Base-by-base conservation (phyloP, 225 moss, liverwort and hornwort species). In the Pseudoscleropodium purum region DNA sequence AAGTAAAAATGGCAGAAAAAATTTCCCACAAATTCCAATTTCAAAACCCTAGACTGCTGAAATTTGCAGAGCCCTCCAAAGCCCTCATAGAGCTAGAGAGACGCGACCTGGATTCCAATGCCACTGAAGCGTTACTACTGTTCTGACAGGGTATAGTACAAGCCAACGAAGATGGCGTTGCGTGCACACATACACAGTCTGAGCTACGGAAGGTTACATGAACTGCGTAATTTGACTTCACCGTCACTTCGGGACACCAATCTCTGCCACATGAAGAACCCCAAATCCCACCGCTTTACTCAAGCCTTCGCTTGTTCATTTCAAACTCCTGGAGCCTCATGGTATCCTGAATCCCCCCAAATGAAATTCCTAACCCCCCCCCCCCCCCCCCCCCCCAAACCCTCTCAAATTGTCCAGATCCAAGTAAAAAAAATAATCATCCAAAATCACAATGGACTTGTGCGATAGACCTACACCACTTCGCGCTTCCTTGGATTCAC, bases 71-170 rank as follows among this genome's bases (percentile, higher is more conserved):
- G 85, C 37, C 61, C 63, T 77, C 57, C 47, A 70, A 61, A 52
- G 54, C 66, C 45, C 80, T 52, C 88, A 34, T 33, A 88, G 64
- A 65, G 63, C 69, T 82, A 88, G 86, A 90, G 93, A 83, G 93
- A 56, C 91, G 87, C 93, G 90, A 87, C 78, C 61, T 89, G 87
- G 65, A 73, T 73, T 86, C 79, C 87, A 84, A 76, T 85, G 75
- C 88, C 47, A 66, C 85, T 90, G 91, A 93, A 91, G 88, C 91
- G 91, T 86, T 91, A 90, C 90, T 89, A 41, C 64, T 91, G 83
- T 77, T 89, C 86, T 84, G 75, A 89, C 90, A 90, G 79, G 83
- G 83, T 78, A 89, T 49, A 74, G 60, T 75, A 75, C 88, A 88
- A 84, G 89, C 84, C 72, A 87, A 49, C 51, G 77, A n/a, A 31